A percentile compares a stretch with the other conserved stretches of the same genome.
Conservation (phyloP, 345 rosid species). For the Salix purpurea region DNA sequence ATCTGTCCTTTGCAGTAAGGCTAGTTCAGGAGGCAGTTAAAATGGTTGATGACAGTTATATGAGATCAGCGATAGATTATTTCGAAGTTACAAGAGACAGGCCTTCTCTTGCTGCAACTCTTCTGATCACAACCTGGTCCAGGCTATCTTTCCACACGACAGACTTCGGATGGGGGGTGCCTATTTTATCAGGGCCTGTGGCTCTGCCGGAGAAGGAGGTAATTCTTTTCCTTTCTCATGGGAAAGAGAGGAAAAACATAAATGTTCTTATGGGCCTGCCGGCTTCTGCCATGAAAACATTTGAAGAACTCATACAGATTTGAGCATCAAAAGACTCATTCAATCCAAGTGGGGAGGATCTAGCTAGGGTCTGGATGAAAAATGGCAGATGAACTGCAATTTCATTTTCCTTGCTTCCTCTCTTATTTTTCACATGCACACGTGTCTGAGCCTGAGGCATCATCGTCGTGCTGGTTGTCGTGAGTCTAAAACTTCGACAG, state of each 20-base stretch:
- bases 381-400: too few species aligned
- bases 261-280: conserved; percentile 81
- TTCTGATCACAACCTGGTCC: conserved; percentile 80
- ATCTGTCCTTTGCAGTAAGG: conserved; percentile 46
- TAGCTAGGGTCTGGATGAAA: background rate
- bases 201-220: conserved; percentile 89
- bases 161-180: conserved; percentile 93
- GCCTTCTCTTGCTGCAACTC: conserved; percentile 73
- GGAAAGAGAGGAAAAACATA: conserved; percentile 53
- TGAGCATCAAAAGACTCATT: conserved; percentile 13
- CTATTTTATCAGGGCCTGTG: conserved; percentile 70
- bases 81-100: conserved; percentile 75
- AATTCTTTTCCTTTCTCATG: conserved; percentile 62
- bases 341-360: background rate
- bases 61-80: conserved; percentile 88
- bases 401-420: background rate
- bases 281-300: conserved; percentile 64
- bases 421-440: background rate
- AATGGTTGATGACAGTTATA: conserved; percentile 60
- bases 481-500: too few species aligned
- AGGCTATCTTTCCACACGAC: conserved; percentile 67
- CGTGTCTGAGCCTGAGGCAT: too few species aligned
- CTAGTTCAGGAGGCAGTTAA: conserved; percentile 58
- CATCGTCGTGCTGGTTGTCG: too few species aligned
- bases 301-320: conserved; percentile 53